Base-by-base conservation (phyloP, 1,284 basidiomycete species). In the Leccinum colubrinum region DNA sequence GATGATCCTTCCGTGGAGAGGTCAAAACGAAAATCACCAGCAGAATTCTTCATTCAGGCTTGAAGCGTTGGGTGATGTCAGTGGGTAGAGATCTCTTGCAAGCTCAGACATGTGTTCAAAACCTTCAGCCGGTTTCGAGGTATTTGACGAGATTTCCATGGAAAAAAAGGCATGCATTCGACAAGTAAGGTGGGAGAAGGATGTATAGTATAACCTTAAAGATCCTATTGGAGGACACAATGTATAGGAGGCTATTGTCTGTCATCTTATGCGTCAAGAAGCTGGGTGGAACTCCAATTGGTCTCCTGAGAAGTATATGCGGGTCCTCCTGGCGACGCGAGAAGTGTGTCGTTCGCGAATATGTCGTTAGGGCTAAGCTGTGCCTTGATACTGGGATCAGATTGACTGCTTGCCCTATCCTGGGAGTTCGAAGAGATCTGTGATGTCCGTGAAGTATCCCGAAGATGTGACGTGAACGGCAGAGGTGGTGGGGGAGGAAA, bases 241-340 rank as follows among this genome's bases (percentile, higher is more conserved):
- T 53, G 30, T 56, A 39, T 51, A 41, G 41, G 22, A 60, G 12
- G 22, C n/a, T 48, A 27, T 22, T 14, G 17, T 43, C 39, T 37
- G 37, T 57, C 17, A 50, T 39, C 50, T n/a, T 50, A 43, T 55
- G n/a, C n/a, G 57, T 66, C 53, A 54, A 15, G 33, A 35, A 46
- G 15, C 33, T 35, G 41, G 9, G n/a, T 14, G 22, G 12, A 66
- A 50, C 6, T 61, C 91, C 92, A 72, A 60, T 55, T 54, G 41
- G 37, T 56, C n/a, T 51, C 53, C 56, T 58, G n/a, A 41, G 56
- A 63, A 48, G 37, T 11, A 53, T 57, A 20, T 22, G 41, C 17
- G 51, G 33, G 35, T 58, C 48, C 48, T 58, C n/a, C 46, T 30
- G 56, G 61, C 35, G 59, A 25, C 22, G 30, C 53, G 27, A 46